These are phyloP conservation scores for Saitozyma sp. DNA, from an alignment of 768 basidiomycete genomes.

Conservation along the genomic window DNA sequence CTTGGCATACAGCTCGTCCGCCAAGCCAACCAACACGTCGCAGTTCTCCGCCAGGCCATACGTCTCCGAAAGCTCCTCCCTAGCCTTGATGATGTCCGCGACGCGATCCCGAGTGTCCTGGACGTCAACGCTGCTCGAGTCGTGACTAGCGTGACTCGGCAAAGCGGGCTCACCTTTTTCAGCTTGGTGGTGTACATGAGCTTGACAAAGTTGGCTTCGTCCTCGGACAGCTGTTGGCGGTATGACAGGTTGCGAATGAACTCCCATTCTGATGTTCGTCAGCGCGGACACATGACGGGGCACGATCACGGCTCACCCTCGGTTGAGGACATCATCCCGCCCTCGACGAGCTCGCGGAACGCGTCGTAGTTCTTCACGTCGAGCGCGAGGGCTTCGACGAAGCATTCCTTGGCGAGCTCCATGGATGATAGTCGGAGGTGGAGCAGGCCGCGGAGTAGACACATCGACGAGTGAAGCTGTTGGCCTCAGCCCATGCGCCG, in stretches of 20 bases:
- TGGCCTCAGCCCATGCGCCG: conserved; percentile 1
- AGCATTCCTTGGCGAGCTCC: conserved; percentile 87
- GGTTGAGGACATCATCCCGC: conserved; percentile 92
- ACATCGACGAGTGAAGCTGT: conserved; percentile 96
- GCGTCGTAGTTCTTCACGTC: conserved; percentile 98
- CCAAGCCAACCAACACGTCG: conserved; percentile 85
- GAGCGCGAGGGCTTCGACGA: conserved; percentile 89
- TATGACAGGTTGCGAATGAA: conserved; percentile 85
- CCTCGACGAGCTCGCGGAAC: conserved; percentile 82
- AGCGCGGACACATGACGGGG: not conserved
- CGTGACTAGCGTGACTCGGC: too few relatives aligned
- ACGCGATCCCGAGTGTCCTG: conserved; percentile 66
- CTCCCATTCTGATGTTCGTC: conserved; percentile 75
- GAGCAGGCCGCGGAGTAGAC: conserved; percentile 84
- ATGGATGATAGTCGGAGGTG: conserved; percentile 92
- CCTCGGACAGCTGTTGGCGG: conserved; percentile 69
- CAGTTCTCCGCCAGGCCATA: conserved; percentile 86
- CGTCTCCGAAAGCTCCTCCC: conserved; percentile 75
- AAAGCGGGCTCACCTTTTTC: conserved; percentile 66
- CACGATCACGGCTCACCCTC: conserved; percentile 65
- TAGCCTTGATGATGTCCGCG: conserved; percentile 75
- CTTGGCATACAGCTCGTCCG: conserved; percentile 81
- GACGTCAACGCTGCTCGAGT: conserved; percentile 4
- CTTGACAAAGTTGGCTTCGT: conserved; percentile 87
- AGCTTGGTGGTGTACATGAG: conserved; percentile 89